Base-by-base conservation (phyloP, 169 alveolate genomes). In the Perkinsus olseni region DNA sequence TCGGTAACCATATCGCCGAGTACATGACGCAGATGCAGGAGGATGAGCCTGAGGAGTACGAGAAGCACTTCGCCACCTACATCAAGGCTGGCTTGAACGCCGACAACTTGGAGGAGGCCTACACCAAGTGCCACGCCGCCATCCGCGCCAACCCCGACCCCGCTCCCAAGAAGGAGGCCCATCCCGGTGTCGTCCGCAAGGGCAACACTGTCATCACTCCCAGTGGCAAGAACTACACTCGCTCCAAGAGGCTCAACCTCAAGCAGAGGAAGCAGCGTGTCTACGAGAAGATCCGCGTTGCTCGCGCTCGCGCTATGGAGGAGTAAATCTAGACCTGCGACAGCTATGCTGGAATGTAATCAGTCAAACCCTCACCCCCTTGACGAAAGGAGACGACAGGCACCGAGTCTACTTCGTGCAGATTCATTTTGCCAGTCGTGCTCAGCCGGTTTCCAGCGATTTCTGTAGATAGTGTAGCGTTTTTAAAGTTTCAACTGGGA, bases 1-100 rank as follows among this genome's bases (percentile, higher is more conserved):
- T 98, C 94, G 99, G 99, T 48, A 96, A 95, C 74, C 99, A 99
- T 96, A 99, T 99, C 91, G 99, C 99, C 90, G 97, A 97, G 94
- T 98, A 98, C 98, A 98, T 99, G 99, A 97, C 97, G 50, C 94
- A 95, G n/a, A 90, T 94, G 74, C 97, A 99, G 97, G 99, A 98
- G 94, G 99, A 99, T 94, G 99, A 98, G 94, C 99, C 98, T 34
- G 99, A 98, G 92, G 97, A 97, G 95, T 99, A 97, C 98, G 96
- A 97, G 95, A 96, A 96, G 36, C 99, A 99, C 96, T 99, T 99
- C 97, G 94, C 99, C 91, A 98, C 97, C 94, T 99, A 98, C 97
- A 95, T 98, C 94, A 97, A 97, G 95, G 97, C 96, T 45, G 98
- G 98, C 93, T 96, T 98, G 91, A 98, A 97, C 92, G 97, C 99